Percentiles rank a stretch among this genome's conserved stretches.
These are phyloP conservation scores for Paecilomyces sp. DNA, from an alignment of 2,329 filamentous ascomycete species.

Conservation along the genomic window DNA sequence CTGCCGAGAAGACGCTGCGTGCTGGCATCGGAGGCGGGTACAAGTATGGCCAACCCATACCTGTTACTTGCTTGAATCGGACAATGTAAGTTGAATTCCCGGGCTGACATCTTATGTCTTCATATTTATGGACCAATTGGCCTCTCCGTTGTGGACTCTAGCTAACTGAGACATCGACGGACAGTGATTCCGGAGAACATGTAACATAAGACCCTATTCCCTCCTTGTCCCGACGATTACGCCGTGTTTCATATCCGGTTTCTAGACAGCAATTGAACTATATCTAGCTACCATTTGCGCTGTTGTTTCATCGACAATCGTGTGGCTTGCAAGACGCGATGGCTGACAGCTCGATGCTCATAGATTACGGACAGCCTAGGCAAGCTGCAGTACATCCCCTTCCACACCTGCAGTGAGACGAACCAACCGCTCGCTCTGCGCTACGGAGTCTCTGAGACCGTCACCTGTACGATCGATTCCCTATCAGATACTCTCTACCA, in stretches of 20 bases:
- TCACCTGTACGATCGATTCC: slow-evolving; percentile 46
- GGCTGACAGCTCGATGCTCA: neutral
- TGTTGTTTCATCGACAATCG: neutral
- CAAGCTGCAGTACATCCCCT: slow-evolving; percentile 86
- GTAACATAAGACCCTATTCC: slow-evolving; percentile 9
- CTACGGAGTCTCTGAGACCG: slow-evolving; percentile 67
- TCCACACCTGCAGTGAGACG: slow-evolving; percentile 86
- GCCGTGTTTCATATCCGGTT: slow-evolving; percentile 1
- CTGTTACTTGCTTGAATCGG: slow-evolving; percentile 66
- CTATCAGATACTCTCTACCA: slow-evolving; percentile 50
- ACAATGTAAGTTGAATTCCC: slow-evolving; percentile 52
- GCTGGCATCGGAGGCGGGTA: slow-evolving; percentile 23
- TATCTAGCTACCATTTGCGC: neutral
- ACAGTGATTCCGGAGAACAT: slow-evolving; percentile 25
- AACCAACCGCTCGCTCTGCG: slow-evolving; percentile 70
- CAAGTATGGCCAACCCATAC: slow-evolving; percentile 54
- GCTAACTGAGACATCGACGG: slow-evolving; percentile 1
- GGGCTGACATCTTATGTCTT: neutral
- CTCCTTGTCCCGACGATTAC: neutral
- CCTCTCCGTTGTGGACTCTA: neutral
- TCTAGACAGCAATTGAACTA: neutral
- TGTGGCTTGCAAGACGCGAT: neutral
- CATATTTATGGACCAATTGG: neutral
- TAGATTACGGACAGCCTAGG: slow-evolving; percentile 68
- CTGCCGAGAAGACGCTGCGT: slow-evolving; percentile 15